Percentiles rank a stretch among this genome's conserved stretches.
These are phyloP conservation scores for Hibiscus tridactylites DNA, from an alignment of 345 rosid species.

Conservation along the genomic window DNA sequence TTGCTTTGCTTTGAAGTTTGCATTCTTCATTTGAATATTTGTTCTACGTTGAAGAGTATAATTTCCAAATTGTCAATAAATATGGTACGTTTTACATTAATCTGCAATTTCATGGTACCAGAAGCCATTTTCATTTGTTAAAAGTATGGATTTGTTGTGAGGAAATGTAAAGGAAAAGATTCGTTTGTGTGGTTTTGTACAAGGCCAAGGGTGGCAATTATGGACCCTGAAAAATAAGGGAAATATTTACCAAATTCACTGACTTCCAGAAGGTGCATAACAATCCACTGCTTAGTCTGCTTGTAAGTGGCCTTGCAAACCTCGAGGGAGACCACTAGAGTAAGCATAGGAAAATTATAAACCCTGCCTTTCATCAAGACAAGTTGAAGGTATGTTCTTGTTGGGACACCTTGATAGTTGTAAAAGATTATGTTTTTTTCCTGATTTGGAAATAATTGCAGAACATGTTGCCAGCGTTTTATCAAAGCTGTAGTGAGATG, in stretches of 20 bases:
- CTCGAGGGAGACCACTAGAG: conserved; percentile 21
- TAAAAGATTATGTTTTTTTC: too few relatives aligned
- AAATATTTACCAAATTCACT: conserved; percentile 22
- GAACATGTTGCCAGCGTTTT: conserved; percentile 25
- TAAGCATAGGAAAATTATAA: conserved; percentile 37
- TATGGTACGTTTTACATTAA: conserved; percentile 17
- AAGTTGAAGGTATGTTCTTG: conserved; percentile 34
- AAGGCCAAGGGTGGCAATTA: conserved; percentile 28
- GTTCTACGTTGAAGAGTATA: not conserved
- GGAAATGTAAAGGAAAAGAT: conserved; percentile 26
- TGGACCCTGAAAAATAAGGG: conserved; percentile 36
- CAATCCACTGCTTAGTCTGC: conserved; percentile 17
- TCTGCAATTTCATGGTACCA: not conserved
- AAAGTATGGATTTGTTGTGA: not conserved
- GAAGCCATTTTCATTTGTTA: not conserved
- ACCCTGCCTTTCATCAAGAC: conserved; percentile 43
- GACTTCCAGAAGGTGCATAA: conserved; percentile 20
- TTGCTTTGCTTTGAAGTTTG: not conserved
- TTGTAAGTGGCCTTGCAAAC: conserved; percentile 30
- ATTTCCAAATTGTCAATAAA: conserved; percentile 14
- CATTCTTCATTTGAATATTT: not conserved
- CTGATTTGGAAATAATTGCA: conserved; percentile 4
- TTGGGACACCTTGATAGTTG: too few relatives aligned
- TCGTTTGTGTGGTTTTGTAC: conserved; percentile 39
- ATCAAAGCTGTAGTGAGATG: conserved; percentile 22